These are phyloP conservation scores for Escallonia herrerae DNA, from an alignment of 129 eudicot species.

Conservation along the genomic window DNA sequence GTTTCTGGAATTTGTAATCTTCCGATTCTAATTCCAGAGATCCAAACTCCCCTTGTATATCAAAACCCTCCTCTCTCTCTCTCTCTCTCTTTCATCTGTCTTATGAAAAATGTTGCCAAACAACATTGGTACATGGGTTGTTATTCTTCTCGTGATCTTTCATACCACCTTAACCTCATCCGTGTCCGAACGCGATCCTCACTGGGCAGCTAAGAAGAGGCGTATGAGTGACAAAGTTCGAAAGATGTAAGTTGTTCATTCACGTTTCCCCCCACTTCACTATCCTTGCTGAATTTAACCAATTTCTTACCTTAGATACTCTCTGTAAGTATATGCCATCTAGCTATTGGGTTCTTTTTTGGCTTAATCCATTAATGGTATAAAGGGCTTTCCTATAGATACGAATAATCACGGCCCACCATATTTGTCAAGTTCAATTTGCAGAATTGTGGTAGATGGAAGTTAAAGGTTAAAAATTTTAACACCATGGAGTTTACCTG, in stretches of 20 bases:
- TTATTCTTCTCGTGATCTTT: conserved; percentile 31
- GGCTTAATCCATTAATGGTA: neutral
- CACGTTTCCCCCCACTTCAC: neutral
- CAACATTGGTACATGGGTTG: conserved; percentile 26
- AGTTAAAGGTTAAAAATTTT: neutral
- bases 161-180: conserved; percentile 31
- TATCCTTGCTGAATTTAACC: neutral
- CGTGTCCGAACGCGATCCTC: conserved; percentile 25
- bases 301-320: neutral
- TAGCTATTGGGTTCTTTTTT: neutral
- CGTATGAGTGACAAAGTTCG: conserved; percentile 80
- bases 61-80: too few species aligned
- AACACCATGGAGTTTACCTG: too few species aligned
- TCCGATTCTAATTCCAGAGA: too few species aligned
- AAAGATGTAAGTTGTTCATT: conserved; percentile 49
- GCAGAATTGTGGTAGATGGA: neutral
- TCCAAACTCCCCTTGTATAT: too few species aligned
- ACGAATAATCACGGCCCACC: too few species aligned
- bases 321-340: neutral
- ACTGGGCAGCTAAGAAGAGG: conserved; percentile 43
- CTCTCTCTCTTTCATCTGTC: conserved; percentile 20
- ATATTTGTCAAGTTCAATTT: neutral
- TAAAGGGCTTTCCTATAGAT: too few species aligned
- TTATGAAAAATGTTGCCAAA: conserved; percentile 16
- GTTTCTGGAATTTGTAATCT: too few species aligned